Evolutionary conservation across 495 filamentous ascomycete genomes (phyloP).

Genomic region (Delitschia confertaspora): DNA sequence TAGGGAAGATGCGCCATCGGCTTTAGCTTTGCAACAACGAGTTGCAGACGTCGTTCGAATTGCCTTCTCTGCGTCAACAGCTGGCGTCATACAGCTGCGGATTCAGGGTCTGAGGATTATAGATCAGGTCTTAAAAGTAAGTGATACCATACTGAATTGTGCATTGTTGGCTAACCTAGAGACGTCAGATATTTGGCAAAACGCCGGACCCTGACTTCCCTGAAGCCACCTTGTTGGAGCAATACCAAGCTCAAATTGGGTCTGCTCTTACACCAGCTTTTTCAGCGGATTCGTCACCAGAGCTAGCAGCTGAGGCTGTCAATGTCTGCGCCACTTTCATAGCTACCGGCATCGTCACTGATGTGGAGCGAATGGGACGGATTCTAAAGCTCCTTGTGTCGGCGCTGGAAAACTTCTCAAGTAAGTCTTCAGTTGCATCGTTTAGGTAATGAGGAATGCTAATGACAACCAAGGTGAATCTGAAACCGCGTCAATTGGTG

Average conservation of each 20-base stretch:
- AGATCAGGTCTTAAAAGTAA: conserved; percentile 72
- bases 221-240: conserved; percentile 88
- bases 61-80: conserved; percentile 95
- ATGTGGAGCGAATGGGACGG: conserved; percentile 94
- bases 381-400: conserved; percentile 89
- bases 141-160: no score
- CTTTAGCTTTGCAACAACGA: conserved; percentile 66
- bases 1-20: conserved; percentile 60
- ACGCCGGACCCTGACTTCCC: conserved; percentile 93
- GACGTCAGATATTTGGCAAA: conserved; percentile 90
- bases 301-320: conserved; percentile 87
- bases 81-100: conserved; percentile 78
- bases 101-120: conserved; percentile 88
- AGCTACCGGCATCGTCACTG: conserved; percentile 91
- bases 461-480: conserved; percentile 43
- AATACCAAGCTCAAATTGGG: conserved; percentile 97
- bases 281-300: conserved; percentile 88
- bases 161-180: no score
- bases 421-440: conserved; percentile 30
- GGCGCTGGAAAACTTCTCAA: conserved; percentile 85
- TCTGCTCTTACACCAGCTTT: conserved; percentile 95
- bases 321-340: conserved; percentile 98
- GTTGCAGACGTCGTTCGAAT: conserved; percentile 93
- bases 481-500: conserved; percentile 82
- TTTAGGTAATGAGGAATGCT: conserved; percentile 1